Conservation (phyloP, 2,329 filamentous ascomycete species). For the Epichloe brachyelytri region DNA sequence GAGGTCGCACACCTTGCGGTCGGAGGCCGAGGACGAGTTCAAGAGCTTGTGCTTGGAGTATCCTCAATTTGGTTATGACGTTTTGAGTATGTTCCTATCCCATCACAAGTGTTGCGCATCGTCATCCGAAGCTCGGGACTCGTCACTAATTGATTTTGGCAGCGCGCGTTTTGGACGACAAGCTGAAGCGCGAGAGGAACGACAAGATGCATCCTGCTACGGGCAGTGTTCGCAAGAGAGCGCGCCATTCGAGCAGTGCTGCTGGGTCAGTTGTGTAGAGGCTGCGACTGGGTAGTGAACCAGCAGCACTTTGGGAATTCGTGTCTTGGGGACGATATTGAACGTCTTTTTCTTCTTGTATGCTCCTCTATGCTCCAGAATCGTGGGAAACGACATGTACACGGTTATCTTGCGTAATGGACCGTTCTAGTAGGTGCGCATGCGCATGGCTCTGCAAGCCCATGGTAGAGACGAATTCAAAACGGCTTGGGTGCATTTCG, state of each 20-base stretch:
- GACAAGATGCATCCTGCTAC: slow-evolving; percentile 42
- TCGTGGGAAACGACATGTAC: too few species aligned
- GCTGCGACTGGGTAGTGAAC: not conserved
- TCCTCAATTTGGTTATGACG: slow-evolving; percentile 86
- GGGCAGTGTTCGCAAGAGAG: slow-evolving; percentile 42
- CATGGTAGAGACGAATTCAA: too few species aligned
- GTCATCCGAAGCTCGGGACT: too few species aligned
- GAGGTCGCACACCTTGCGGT: slow-evolving; percentile 63
- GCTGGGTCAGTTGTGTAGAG: not conserved
- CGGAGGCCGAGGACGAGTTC: slow-evolving; percentile 82
- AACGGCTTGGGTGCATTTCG: too few species aligned
- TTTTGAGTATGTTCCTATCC: slow-evolving; percentile 50
- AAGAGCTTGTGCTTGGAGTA: slow-evolving; percentile 73
- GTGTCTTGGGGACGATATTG: too few species aligned
- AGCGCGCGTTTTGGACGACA: slow-evolving; percentile 53
- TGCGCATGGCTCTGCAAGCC: too few species aligned
- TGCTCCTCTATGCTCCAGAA: too few species aligned
- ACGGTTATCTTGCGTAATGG: too few species aligned
- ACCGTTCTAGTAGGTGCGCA: too few species aligned
- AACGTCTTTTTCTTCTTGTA: too few species aligned
- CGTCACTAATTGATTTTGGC: slow-evolving; percentile 8
- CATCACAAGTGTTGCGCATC: not conserved
- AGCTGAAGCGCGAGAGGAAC: slow-evolving; percentile 50
- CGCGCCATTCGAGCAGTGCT: slow-evolving; percentile 35
- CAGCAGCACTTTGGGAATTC: too few species aligned